A percentile compares a stretch with the other conserved stretches of the same genome.
phyloP scores from a whole-genome alignment of 2,329 filamentous ascomycete genomes.

The Neopestalotiopsis sp. region DNA sequence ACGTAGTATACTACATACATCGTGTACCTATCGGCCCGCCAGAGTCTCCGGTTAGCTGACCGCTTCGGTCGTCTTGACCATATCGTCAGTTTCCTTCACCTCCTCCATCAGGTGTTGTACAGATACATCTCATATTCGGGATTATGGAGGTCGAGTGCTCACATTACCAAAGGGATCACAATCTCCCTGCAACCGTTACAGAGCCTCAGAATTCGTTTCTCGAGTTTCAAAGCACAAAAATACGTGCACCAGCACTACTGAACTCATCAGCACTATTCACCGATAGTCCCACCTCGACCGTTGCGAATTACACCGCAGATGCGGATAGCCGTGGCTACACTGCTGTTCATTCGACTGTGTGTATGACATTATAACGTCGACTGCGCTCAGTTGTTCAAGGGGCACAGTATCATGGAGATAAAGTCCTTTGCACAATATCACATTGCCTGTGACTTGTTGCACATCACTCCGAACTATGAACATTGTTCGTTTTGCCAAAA shows the following conservation, averaged over 20 bases:
- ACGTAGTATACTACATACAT: not conserved
- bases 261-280: not conserved
- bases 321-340: not conserved
- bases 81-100: too few species aligned
- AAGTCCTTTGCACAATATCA: too few species aligned
- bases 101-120: not conserved
- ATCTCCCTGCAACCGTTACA: not conserved
- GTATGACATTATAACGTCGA: not conserved
- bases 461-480: too few species aligned
- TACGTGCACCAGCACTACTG: not conserved
- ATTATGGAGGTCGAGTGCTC: not conserved
- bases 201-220: not conserved
- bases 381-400: not conserved
- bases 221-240: not conserved
- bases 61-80: not conserved
- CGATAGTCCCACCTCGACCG: not conserved
- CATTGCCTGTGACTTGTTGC: too few species aligned
- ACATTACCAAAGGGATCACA: not conserved
- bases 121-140: not conserved
- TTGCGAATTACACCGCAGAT: not conserved
- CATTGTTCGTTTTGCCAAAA: too few species aligned
- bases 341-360: not conserved
- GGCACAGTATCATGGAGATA: not conserved
- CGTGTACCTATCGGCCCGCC: not conserved
- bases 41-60: not conserved